Base-by-base conservation (phyloP, 2,329 filamentous ascomycete genomes). In the Cladosporium sp. region DNA sequence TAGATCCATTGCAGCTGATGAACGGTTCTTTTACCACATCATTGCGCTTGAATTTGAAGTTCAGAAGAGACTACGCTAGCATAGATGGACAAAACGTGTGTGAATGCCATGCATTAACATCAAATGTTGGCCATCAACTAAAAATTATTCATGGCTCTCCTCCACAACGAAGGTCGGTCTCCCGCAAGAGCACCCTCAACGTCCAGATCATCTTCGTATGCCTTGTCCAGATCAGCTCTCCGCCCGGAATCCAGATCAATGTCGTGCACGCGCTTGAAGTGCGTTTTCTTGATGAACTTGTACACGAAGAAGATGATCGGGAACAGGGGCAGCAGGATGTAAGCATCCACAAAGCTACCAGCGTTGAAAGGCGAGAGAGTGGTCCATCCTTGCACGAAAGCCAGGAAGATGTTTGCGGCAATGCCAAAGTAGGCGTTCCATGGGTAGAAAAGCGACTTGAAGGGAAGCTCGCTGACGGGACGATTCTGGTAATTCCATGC, bases 401-500 rank as follows among this genome's bases (percentile, higher is more conserved):
- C 74, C 3, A 84, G 73, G 58, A 78, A 76, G 17, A 80, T 67
- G 52, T 82, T 81, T 30, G 77, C 73, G 34, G 68, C 64, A 2
- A 83, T 70, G 6, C 77, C 79, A 30, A 80, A 73, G 60, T 78
- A 82, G 0, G 81, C 80, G 22, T 77, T 79, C 61, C 76, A 84
- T 0, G 81, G 80, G 61, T 83, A 82, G 51, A 77, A 75, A 8
- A 75, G 69, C 1, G 78, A 76, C 38, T 63, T 66, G 60, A 64
- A 84, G 0, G 82, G 82, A 0, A 84, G 72, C 1, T 75, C 74
- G 15, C 76, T 75, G 22, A 80, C 70, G 30, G 71, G 74, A 59
- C 86, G 78, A 1, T 84, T 84, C 68, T 88, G 85, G 0, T 71
- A 73, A 9, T 72, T 67, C 85, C 85, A 87, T 0, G 86, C 87